A percentile compares a stretch with the other conserved stretches of the same genome.
These are phyloP conservation scores for Rhizopogon vesiculosus DNA, from an alignment of 768 basidiomycete species.

Conservation along the genomic window DNA sequence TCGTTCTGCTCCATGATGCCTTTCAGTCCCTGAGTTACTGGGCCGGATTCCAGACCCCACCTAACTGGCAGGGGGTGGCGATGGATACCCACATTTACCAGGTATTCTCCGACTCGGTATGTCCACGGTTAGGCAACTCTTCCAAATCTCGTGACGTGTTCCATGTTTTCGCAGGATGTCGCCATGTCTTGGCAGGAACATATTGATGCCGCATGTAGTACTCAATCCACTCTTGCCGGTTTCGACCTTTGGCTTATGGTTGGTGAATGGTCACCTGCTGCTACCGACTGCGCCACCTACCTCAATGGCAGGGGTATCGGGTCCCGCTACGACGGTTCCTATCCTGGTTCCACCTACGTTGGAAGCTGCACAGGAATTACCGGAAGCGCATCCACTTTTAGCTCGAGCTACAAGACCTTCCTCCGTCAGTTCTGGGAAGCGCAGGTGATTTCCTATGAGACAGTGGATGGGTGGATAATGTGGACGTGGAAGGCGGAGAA, in stretches of 20 bases:
- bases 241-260: slow-evolving; percentile 78
- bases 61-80: slow-evolving; percentile 57
- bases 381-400: slow-evolving; percentile 72
- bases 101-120: slow-evolving; percentile 58
- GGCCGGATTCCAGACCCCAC: slow-evolving; percentile 54
- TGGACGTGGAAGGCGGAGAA: slow-evolving; percentile 85
- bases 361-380: slow-evolving; percentile 75
- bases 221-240: slow-evolving; percentile 37
- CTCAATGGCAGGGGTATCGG: slow-evolving; percentile 80
- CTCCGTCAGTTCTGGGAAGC: slow-evolving; percentile 82
- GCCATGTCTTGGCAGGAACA: slow-evolving; percentile 47
- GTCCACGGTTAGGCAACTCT: slow-evolving; percentile 11
- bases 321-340: slow-evolving; percentile 60
- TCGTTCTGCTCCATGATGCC: slow-evolving; percentile 72
- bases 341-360: slow-evolving; percentile 55
- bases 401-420: slow-evolving; percentile 74
- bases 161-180: slow-evolving; percentile 32
- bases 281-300: slow-evolving; percentile 57
- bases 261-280: slow-evolving; percentile 83
- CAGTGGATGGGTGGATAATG: slow-evolving; percentile 68
- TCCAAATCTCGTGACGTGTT: neutral
- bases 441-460: slow-evolving; percentile 71
- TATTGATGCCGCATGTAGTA: slow-evolving; percentile 54
- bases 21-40: slow-evolving; percentile 74
- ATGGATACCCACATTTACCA: slow-evolving; percentile 83